Conservation (phyloP, 202 grass and related monocot genomes). For the Brachypodium distachyon region DNA sequence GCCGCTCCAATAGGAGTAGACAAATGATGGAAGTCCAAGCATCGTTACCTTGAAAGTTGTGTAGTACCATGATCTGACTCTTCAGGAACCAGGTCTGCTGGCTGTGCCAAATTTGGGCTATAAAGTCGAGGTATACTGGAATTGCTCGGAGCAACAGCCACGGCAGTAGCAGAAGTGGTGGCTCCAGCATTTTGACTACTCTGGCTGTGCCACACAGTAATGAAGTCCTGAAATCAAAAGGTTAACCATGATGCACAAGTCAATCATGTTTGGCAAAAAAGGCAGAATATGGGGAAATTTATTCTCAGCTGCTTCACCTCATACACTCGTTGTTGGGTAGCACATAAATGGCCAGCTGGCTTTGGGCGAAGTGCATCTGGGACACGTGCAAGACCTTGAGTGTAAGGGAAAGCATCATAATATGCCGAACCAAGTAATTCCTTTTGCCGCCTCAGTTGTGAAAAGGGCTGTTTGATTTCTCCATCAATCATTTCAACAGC, state of each 20-base stretch:
- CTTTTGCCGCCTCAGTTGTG: slow-evolving; percentile 74
- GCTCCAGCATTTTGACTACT: slow-evolving; percentile 62
- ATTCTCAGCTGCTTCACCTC: slow-evolving; percentile 44
- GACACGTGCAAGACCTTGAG: slow-evolving; percentile 70
- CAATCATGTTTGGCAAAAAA: not conserved
- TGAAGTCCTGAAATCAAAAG: slow-evolving; percentile 70
- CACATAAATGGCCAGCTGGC: slow-evolving; percentile 54
- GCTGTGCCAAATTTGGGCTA: slow-evolving; percentile 51
- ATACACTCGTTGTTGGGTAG: slow-evolving; percentile 66
- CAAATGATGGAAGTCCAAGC: not conserved
- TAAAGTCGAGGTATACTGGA: slow-evolving; percentile 45
- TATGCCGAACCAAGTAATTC: slow-evolving; percentile 73
- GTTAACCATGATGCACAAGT: not conserved
- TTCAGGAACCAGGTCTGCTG: slow-evolving; percentile 53
- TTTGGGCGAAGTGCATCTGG: slow-evolving; percentile 78
- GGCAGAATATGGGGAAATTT: not conserved
- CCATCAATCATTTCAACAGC: slow-evolving; percentile 89
- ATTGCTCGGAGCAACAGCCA: slow-evolving; percentile 21
- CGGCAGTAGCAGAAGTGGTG: slow-evolving; percentile 28
- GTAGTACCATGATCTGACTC: slow-evolving; percentile 39
- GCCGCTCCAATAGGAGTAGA: slow-evolving; percentile 8
- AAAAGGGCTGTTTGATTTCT: slow-evolving; percentile 69
- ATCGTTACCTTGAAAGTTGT: slow-evolving; percentile 45
- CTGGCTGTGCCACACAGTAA: slow-evolving; percentile 84
- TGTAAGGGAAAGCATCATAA: slow-evolving; percentile 74